Conservation (phyloP, 805 yeast species). For the Lipomyces oligophaga region DNA sequence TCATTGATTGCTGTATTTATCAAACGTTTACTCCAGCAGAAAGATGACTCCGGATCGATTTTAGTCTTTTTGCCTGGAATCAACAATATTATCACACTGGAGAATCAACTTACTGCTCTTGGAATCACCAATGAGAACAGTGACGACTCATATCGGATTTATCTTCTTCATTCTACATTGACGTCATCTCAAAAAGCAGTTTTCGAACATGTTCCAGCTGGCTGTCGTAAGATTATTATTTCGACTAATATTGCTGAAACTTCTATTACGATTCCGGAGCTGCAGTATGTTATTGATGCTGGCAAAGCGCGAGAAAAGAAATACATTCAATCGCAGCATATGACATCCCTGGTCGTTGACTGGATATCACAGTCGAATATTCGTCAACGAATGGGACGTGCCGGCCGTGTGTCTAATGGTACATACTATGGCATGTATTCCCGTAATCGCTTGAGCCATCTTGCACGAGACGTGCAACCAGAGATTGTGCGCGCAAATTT, state of each 20-base stretch:
- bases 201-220: constrained; percentile 48
- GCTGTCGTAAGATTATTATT: constrained; percentile 64
- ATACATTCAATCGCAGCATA: constrained; percentile 65
- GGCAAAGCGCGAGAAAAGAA: constrained; percentile 77
- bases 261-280: constrained; percentile 79
- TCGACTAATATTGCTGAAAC: constrained; percentile 91
- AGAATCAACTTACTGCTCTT: constrained; percentile 3
- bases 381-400: constrained; percentile 76
- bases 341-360: constrained; percentile 66
- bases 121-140: constrained; percentile 1
- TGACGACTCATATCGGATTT: constrained; percentile 3
- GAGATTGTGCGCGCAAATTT: constrained; percentile 28
- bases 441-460: constrained; percentile 2
- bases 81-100: constrained; percentile 18
- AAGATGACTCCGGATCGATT: constrained; percentile 23
- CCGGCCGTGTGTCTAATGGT: constrained; percentile 80
- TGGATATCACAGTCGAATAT: constrained; percentile 80
- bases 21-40: constrained; percentile 5
- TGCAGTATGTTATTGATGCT: constrained; percentile 69
- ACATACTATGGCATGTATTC: constrained; percentile 64
- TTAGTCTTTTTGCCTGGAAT: constrained; percentile 31
- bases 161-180: constrained; percentile 27
- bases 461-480: constrained; percentile 11
- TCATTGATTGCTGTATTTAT: constrained; percentile 18
- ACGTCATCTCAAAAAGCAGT: constrained; percentile 56